Base-by-base conservation (phyloP, 352 stramenopile genomes). In the Globisporangium iwayamae region DNA sequence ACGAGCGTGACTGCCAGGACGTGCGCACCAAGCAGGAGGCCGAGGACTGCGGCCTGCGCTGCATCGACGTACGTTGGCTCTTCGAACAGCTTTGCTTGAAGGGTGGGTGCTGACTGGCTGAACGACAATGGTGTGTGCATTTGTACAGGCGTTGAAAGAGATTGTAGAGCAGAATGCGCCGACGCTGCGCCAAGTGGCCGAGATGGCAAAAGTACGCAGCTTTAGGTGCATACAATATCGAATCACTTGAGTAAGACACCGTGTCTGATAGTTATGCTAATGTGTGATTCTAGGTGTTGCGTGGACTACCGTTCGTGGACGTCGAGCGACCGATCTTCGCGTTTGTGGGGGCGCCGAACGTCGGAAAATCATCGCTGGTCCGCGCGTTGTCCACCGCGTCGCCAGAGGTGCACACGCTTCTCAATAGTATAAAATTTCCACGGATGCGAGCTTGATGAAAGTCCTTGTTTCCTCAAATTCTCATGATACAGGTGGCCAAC, bases 341-440 rank as follows among this genome's bases (percentile, higher is more conserved):
- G 4, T 92, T 96, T 43, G 87, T 94, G 13, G 87, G 87, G 13
- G 83, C 85, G 0, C 85, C 87, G 1, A 96, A 96, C 62, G 87
- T 96, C 60, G 87, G 87, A 71, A 96, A 96, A 39, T 96, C 87
- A 32, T 93, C 85, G 20, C 67, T 96, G 20, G 87, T 96, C 6
- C 75, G 79, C 11, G 82, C 87, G 13, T 63, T 96, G 34, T 93
- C 87, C 6, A 96, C 85, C 2, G 87, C 85, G 55, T 93, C 85
- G 18, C 87, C 87, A 16, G 81, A 94, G 78, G 86, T 92, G 18
- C 28, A 45, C 30, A 18, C 43, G 52, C 52, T 8, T 55, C 13
- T 36, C 22, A 55, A 36, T 7, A 55, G 13, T 16, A 36, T 36
- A 36, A 36, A 22, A 7, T 11, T 2, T 43, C 7, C 9, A 28